Evolutionary conservation across 1,139 yeast genomes (phyloP).

Genomic region (Yarrowia galli): DNA sequence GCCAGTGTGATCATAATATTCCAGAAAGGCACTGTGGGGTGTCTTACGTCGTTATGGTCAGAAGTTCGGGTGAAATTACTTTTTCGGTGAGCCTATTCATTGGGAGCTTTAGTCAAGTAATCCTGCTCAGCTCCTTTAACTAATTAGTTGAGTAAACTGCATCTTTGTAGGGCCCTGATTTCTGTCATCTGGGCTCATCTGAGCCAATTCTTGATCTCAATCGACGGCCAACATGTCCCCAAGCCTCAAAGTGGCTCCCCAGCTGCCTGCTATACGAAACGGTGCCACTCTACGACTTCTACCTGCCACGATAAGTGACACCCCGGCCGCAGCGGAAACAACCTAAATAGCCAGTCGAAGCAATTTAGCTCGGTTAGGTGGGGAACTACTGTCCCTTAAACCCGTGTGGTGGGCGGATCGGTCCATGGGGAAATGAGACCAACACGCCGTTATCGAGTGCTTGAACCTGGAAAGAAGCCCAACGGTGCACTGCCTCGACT

Average conservation of each 20-base stretch:
- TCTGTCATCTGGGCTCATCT: no score
- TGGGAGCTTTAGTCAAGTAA: no score
- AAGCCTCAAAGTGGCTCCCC: no score
- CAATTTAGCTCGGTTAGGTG: slow-evolving; percentile 20
- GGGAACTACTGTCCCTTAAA: neutral
- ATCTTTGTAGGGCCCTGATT: no score
- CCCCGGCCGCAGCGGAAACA: slow-evolving; percentile 10
- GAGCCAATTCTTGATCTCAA: no score
- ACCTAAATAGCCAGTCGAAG: slow-evolving; percentile 32
- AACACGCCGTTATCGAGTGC: neutral
- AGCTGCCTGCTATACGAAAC: neutral
- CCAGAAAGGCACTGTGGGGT: neutral
- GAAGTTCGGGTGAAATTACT: neutral
- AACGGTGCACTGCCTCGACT: neutral
- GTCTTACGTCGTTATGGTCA: neutral
- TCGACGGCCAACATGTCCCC: no score
- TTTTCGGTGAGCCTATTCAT: neutral
- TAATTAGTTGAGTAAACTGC: no score
- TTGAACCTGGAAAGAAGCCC: no score
- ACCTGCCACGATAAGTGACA: neutral
- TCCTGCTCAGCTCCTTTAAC: no score
- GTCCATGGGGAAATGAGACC: neutral
- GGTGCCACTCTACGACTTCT: neutral
- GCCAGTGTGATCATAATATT: neutral
- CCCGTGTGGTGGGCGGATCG: neutral